Evolutionary conservation across 176 grass and related monocot species (phyloP), one percentile per base, ranked within the genome.

Genomic region (Pontederia paniculata): DNA sequence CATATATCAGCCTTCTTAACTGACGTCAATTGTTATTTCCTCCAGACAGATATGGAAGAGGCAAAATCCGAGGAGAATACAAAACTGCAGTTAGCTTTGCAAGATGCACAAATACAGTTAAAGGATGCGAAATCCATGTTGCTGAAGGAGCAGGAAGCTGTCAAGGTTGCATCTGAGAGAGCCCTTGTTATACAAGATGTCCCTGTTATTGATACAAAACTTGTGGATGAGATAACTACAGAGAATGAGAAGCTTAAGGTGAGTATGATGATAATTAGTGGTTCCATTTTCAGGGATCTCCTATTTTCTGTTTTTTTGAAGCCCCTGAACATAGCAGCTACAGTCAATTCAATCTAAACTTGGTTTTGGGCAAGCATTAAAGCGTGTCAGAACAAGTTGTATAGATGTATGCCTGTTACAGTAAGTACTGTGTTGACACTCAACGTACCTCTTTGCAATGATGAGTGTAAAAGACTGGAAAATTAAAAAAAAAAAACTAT

Each of bases 201-300:
- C 15, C 83, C 74, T 23, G 72, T 71, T 73, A 51, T 81, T 77
- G 93, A 98, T 88, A 81, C 77, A 66, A 64, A 80, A 79, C 69
- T 74, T 31, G 60, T 82, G 57, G 77, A 88, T 77, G 73, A 84
- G 68, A 68, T 90, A 54, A 91, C 83, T 79, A 77, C 75, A 63
- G 93, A 97, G 81, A 97, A 97, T 80, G 77, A 66, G 16, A 84
- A 81, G 54, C 83, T 97, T 50, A 91, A 97, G 93, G 93, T 97
- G 69, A 69, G 47, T 46, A 48, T 58, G 23, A 48, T 52, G 21
- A 21, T 16, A 20, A 48, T 62, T 12, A 13, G 6, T 23, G 8
- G 13, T 23, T 42, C 47, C 17, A 17, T 42, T 48, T 22, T 48
- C 44, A 22, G 5, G 44, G 14, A 11, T 62, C n/a, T n/a, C n/a